Evolutionary conservation across 1,284 basidiomycete genomes (phyloP), one percentile per base, ranked within the genome.

Genomic region (Cryptococcus maquisensis): DNA sequence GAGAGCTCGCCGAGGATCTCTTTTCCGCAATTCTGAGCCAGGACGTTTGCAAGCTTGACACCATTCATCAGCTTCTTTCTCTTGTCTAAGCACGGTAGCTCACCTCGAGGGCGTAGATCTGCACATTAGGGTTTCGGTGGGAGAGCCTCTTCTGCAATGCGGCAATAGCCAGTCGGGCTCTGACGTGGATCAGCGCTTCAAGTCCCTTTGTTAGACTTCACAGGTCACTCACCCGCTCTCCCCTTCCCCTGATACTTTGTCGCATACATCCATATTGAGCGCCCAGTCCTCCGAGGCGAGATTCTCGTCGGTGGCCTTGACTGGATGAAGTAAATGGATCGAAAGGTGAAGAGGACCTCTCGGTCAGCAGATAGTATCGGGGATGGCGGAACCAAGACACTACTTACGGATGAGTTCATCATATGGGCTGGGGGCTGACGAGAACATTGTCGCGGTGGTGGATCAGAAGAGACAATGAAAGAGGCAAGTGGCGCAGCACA

Each of bases 251-350:
- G 83, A 81, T 4, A 98, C 91, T 78, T 96, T 96, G 79, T 98
- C 96, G 71, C 93, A 97, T n/a, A 98, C 79, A 67, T 90, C 91
- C 49, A 98, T 77, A 60, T 96, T 92, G 56, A 93, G 80, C 74
- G 94, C 92, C 95, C 95, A 98, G 75, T 97, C 90, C 79, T 97
- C 95, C 55, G 83, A 81, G 1, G 93, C 94, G 53, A 94, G 80
- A 74, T 91, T 92, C 81, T 97, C 94, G 73, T 94, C 90, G 16
- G 94, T 97, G 26, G 94, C 90, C 79, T 95, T 93, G 66, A 77
- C 90, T 95, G 75, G 5, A 32, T 35, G 59, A 43, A n/a, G 56
- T 50, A 40, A 48, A 12, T 18, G 15, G 40, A 42, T 16, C 18
- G 10, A 18, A 15, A 16, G 32, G 46, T 21, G 12, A 23, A 7